phyloP scores from a whole-genome alignment of 768 basidiomycete genomes.

The Gelatoporia subvermispora region DNA sequence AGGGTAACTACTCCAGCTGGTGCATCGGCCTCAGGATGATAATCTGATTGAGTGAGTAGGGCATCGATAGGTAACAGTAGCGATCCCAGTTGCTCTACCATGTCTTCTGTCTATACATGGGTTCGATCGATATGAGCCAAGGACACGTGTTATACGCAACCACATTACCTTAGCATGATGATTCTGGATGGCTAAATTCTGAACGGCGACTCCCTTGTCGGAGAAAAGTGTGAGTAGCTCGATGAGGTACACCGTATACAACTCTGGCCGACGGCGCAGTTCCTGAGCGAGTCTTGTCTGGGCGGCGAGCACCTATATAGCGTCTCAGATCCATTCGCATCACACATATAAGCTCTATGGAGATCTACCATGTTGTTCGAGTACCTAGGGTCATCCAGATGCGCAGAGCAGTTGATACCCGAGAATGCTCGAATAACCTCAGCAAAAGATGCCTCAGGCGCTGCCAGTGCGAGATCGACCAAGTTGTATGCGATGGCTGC shows the following conservation, averaged over 20 bases:
- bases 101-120: constrained; percentile 59
- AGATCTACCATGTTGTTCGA: constrained; percentile 81
- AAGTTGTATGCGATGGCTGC: constrained; percentile 90
- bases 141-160: constrained; percentile 3
- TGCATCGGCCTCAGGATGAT: constrained; percentile 51
- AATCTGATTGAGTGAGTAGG: constrained; percentile 67
- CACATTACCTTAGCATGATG: constrained; percentile 57
- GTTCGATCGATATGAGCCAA: constrained; percentile 3
- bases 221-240: constrained; percentile 83
- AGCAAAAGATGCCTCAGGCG: constrained; percentile 69
- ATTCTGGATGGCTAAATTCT: constrained; percentile 68
- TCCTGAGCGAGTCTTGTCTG: constrained; percentile 88
- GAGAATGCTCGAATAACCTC: constrained; percentile 87
- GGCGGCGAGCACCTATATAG: constrained; percentile 71
- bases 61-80: constrained; percentile 89
- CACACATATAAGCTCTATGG: neutral
- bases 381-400: constrained; percentile 82
- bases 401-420: constrained; percentile 76
- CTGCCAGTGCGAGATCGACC: constrained; percentile 80
- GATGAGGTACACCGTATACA: constrained; percentile 74
- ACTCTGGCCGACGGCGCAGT: constrained; percentile 64
- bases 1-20: constrained; percentile 61
- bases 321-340: neutral
- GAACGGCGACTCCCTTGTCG: constrained; percentile 88
- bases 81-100: constrained; percentile 84